These are phyloP conservation scores for Thielaviopsis cerberus DNA, from an alignment of 2,329 filamentous ascomycete genomes.

Conservation along the genomic window DNA sequence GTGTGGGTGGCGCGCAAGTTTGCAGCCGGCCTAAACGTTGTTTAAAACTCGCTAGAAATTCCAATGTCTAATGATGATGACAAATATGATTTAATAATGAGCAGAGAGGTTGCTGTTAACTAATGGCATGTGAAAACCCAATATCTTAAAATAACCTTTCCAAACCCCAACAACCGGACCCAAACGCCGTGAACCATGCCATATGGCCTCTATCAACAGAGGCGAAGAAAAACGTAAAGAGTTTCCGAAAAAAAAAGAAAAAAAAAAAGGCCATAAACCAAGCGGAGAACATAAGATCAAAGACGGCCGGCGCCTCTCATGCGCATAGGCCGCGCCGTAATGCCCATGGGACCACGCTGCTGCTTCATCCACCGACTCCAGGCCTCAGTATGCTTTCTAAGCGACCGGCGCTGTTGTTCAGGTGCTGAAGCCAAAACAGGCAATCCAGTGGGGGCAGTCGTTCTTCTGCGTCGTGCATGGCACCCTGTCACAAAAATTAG, in stretches of 20 bases:
- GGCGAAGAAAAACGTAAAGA: background rate
- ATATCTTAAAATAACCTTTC: background rate
- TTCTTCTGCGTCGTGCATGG: background rate
- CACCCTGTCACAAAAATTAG: conserved; percentile 4
- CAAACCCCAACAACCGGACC: background rate
- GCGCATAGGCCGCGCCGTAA: conserved; percentile 2
- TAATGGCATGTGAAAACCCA: background rate
- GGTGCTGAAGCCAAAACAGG: background rate
- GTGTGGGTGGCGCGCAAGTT: conserved; percentile 60
- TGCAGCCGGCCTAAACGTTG: conserved; percentile 15
- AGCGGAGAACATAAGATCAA: conserved; percentile 6
- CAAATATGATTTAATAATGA: background rate
- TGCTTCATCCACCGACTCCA: conserved; percentile 12
- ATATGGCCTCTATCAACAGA: too few relatives aligned
- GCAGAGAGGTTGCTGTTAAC: background rate
- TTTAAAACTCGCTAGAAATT: background rate
- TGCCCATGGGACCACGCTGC: conserved; percentile 7
- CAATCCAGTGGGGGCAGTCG: background rate
- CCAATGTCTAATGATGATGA: too few relatives aligned
- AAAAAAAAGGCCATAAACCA: background rate
- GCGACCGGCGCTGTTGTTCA: background rate
- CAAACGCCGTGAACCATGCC: background rate
- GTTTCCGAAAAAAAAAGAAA: background rate
- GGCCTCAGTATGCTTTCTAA: conserved; percentile 7
- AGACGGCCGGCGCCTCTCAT: background rate